phyloP scores from a whole-genome alignment of 1,284 basidiomycete species.

The Ceratobasidium sp. region DNA sequence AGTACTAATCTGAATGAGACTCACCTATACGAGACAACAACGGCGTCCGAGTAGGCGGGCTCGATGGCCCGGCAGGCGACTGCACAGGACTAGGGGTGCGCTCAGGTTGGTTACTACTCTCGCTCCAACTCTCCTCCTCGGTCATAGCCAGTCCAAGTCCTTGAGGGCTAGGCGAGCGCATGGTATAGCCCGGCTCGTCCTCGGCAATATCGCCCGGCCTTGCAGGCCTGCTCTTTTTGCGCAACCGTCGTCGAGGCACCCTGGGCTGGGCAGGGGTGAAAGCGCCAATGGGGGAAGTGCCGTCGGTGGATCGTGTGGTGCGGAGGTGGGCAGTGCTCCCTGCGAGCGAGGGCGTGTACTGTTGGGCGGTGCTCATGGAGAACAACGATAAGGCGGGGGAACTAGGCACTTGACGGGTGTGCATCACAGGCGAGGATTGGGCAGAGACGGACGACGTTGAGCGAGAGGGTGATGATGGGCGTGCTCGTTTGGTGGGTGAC shows the following conservation, averaged over 20 bases:
- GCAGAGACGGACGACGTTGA: conserved; percentile 19
- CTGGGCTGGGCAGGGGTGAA: conserved; percentile 31
- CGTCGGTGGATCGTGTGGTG: conserved; percentile 14
- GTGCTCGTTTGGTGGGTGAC: conserved; percentile 24
- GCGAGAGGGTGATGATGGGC: conserved; percentile 20
- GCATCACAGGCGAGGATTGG: conserved; percentile 23
- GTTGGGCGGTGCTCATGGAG: conserved; percentile 29
- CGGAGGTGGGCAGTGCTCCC: conserved; percentile 28
- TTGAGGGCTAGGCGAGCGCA: conserved; percentile 28
- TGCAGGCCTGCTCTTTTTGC: conserved; percentile 35
- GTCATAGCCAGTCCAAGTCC: conserved; percentile 29
- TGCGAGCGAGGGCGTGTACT: conserved; percentile 26
- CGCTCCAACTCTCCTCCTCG: conserved; percentile 34
- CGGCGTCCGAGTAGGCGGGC: conserved; percentile 38
- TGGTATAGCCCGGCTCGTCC: conserved; percentile 10
- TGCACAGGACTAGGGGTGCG: conserved; percentile 21
- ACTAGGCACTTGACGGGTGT: conserved; percentile 27
- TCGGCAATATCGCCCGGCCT: conserved; percentile 32
- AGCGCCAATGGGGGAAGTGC: neutral
- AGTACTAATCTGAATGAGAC: neutral
- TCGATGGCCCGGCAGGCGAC: conserved; percentile 36
- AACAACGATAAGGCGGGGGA: conserved; percentile 29
- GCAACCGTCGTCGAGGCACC: conserved; percentile 11
- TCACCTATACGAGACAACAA: conserved; percentile 41
- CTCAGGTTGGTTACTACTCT: conserved; percentile 24